Evolutionary conservation across 208 protist species (phyloP), one percentile per base, ranked within the genome.

Genomic region (Jaenimonas drosophilae): DNA sequence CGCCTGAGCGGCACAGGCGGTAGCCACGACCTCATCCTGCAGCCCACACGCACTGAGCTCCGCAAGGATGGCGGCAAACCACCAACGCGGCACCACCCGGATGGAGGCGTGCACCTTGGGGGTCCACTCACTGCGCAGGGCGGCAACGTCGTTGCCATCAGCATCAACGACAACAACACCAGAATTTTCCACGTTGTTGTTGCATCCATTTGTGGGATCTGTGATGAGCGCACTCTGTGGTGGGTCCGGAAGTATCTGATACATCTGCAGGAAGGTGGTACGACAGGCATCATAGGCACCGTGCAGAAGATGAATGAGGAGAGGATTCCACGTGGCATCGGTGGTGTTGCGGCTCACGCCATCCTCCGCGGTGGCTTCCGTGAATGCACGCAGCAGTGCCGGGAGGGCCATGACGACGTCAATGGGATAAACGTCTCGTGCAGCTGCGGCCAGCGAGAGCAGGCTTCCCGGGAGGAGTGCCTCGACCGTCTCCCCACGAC

Each of bases 231-330:
- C 37, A 20, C 16, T 25, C 16, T 11, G 6, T 7, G 37, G 37
- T 11, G 19, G 37, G 16, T 36, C 42, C 16, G 7, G 9, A 7
- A 30, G 6, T 4, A 60, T 41, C 7, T 59, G 55, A 45, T 84
- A 90, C 72, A 90, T 82, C 20, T 61, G 49, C 12, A 91, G 61
- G 38, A 84, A 86, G 21, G 72, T 54, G 36, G 32, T 50, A 34
- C 82, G 76, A 32, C 82, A 91, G 2, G 59, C 61, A 31, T 91
- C 82, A 50, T 87, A 87, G 7, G 65, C 60, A n/a, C 42, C 51
- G 60, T 81, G 72, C 29, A 83, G 46, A 26, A 86, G 54, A 5
- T 16, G 25, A 9, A 36, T 14, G 19, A 55, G 38, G 12, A 64
- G 20, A 17, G 41, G 28, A 26, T 28, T 26, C n/a, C 45, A 44